Evolutionary conservation across 2,329 filamentous ascomycete genomes (phyloP).

Genomic region (Apiospora arundinis): DNA sequence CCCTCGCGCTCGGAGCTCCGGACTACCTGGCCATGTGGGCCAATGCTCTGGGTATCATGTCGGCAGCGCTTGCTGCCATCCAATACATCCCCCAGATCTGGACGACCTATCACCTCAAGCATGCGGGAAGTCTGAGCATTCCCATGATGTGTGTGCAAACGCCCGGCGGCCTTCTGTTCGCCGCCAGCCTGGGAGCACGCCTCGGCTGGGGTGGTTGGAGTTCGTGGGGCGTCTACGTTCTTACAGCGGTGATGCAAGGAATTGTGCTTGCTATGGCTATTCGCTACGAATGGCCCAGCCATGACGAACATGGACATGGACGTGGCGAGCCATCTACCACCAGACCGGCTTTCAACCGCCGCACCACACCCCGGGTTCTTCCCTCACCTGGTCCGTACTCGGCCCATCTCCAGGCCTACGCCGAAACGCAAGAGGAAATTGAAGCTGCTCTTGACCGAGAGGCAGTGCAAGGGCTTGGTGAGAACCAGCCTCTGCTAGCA

Average conservation of each 20-base stretch:
- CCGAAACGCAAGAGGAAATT: conserved; percentile 43
- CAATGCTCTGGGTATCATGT: conserved; percentile 81
- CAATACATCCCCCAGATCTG: conserved; percentile 97
- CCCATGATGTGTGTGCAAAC: conserved; percentile 99
- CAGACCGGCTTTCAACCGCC: conserved; percentile 39
- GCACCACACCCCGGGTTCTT: conserved; percentile 41
- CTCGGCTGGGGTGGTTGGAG: conserved; percentile 89
- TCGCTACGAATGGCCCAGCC: conserved; percentile 65
- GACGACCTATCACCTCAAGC: conserved; percentile 84
- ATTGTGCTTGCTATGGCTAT: conserved; percentile 80
- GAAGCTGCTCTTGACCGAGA: conserved; percentile 42
- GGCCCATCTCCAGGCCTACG: conserved; percentile 43
- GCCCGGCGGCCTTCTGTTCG: conserved; percentile 89
- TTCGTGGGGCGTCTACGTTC: conserved; percentile 89
- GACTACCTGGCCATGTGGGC: conserved; percentile 78
- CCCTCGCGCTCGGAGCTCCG: conserved; percentile 70
- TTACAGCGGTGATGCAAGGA: conserved; percentile 87
- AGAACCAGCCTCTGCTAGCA: conserved; percentile 43
- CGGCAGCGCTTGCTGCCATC: conserved; percentile 78
- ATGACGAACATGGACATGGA: conserved; percentile 25
- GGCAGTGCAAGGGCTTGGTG: conserved; percentile 41
- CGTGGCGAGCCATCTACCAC: conserved; percentile 29
- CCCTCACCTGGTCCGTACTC: conserved; percentile 43
- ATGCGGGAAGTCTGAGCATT: conserved; percentile 90
- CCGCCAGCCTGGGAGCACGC: conserved; percentile 79